Base-by-base conservation (phyloP, 2,329 filamentous ascomycete genomes). In the Iodosphaeria phyllophila region DNA sequence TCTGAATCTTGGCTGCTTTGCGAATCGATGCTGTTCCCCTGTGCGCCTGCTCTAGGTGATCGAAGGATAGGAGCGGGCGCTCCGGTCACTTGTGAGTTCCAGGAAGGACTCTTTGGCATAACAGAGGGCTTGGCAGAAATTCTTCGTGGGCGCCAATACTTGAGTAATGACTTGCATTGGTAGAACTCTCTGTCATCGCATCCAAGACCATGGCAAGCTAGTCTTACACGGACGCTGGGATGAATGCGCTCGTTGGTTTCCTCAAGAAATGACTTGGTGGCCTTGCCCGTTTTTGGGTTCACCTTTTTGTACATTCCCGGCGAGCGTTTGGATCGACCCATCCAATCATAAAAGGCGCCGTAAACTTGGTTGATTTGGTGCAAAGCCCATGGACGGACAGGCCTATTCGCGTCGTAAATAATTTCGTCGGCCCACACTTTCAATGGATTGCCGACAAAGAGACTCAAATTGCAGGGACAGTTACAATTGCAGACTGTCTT, bases 171-270 rank as follows among this genome's bases (percentile, higher is more conserved):
- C 0, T 50, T 38, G 11, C 56, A 60, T 10, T 44, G 41, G 58
- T 61, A 68, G n/a, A 48, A 29, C 1, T 38, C 43, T 13, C 43
- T 39, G 35, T 67, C 62, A 31, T 66, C 52, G 16, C 59, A 44
- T 1, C 53, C 58, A 3, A 62, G 49, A 2, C 62, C 63, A 25
- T 52, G 39, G 30, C 56, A 57, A 2, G 56, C 56, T 9, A 67
- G 50, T 4, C 61, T 54, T n/a, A 64, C 49, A 2, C 63, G 52
- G 2, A 63, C 63, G 3, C 58, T 61, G 31, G 56, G 55, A 37
- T 68, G 63, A 17, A 67, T 53, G 6, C 56, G 52, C 40, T 68
- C 63, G 34, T 65, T 61, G 7, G 63, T 68, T 30, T 60, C 51
- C 25, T 53, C 38, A 14, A 68, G 50, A 29, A 52, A 62, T 6